Percentiles rank a stretch among this genome's conserved stretches.
Conservation (phyloP, 805 yeast species). For the Metschnikowia lochheadii region DNA sequence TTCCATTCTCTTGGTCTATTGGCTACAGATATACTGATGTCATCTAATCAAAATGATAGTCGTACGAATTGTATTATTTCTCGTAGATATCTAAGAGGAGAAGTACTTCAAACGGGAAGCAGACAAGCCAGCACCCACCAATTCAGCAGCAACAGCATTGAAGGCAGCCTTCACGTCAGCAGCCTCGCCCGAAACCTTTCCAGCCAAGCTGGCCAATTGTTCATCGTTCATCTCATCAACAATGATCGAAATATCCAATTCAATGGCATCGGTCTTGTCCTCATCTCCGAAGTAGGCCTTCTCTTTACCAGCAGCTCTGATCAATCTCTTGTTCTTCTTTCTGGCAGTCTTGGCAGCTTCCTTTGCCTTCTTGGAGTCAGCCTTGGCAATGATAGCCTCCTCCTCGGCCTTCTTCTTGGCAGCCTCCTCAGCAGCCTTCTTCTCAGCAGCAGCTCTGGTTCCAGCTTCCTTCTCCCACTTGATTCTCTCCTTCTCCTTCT, state of each 20-base stretch:
- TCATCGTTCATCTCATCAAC: slow-evolving; percentile 78
- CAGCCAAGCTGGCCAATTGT: slow-evolving; percentile 71
- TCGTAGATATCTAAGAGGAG: background rate
- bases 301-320: slow-evolving; percentile 81
- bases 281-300: slow-evolving; percentile 81
- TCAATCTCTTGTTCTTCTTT: slow-evolving; percentile 92
- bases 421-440: slow-evolving; percentile 77
- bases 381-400: slow-evolving; percentile 48
- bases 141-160: slow-evolving; percentile 49
- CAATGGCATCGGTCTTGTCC: slow-evolving; percentile 60
- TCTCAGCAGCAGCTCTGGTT: slow-evolving; percentile 93
- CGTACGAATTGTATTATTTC: too few species aligned
- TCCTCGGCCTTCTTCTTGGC: slow-evolving; percentile 73
- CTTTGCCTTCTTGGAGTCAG: slow-evolving; percentile 73
- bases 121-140: slow-evolving; percentile 51
- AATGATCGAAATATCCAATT: slow-evolving; percentile 73
- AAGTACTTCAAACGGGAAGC: slow-evolving; percentile 55
- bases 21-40: too few species aligned
- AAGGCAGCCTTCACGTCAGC: slow-evolving; percentile 61
- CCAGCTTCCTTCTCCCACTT: slow-evolving; percentile 99
- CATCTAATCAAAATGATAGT: too few species aligned
- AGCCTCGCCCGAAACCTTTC: slow-evolving; percentile 52
- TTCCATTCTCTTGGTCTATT: too few species aligned
- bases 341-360: slow-evolving; percentile 96
- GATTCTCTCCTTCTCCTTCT: slow-evolving; percentile 87